Conservation (phyloP, 495 filamentous ascomycete species). For the Aspergillus nanangensis region DNA sequence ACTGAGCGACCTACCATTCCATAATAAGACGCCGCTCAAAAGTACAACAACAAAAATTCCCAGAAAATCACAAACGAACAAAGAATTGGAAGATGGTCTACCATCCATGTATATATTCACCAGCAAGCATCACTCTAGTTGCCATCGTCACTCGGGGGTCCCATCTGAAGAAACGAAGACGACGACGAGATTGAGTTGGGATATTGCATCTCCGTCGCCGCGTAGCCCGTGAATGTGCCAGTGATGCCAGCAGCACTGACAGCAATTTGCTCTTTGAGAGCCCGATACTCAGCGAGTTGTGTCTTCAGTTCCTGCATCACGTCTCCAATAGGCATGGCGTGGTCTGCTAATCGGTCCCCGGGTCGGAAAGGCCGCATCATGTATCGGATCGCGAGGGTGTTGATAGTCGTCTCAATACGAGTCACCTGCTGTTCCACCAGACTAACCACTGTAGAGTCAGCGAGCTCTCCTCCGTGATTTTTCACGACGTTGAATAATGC, state of each 20-base stretch:
- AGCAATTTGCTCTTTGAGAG: slow-evolving; percentile 44
- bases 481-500: slow-evolving; percentile 80
- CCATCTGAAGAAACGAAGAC: slow-evolving; percentile 27
- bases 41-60: slow-evolving; percentile 14
- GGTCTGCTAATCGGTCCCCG: slow-evolving; percentile 40
- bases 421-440: slow-evolving; percentile 93
- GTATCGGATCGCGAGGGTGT: slow-evolving; percentile 62
- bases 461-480: slow-evolving; percentile 76
- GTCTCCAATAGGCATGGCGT: slow-evolving; percentile 49
- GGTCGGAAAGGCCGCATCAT: slow-evolving; percentile 51
- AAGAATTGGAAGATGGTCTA: slow-evolving; percentile 4
- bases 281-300: slow-evolving; percentile 47
- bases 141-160: slow-evolving; percentile 15
- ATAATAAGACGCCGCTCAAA: slow-evolving; percentile 20
- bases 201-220: slow-evolving; percentile 10
- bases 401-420: slow-evolving; percentile 72
- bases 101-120: background rate
- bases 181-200: slow-evolving; percentile 24
- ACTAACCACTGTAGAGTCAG: slow-evolving; percentile 77
- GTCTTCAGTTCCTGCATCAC: slow-evolving; percentile 43
- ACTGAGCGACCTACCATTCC: slow-evolving; percentile 15
- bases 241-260: slow-evolving; percentile 26
- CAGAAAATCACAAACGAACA: slow-evolving; percentile 15
- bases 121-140: background rate
- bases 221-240: slow-evolving; percentile 16